A percentile compares a stretch with the other conserved stretches of the same genome.
Evolutionary conservation across 2,329 filamentous ascomycete species (phyloP).

Genomic region (Pseudohalonectria lignicola): DNA sequence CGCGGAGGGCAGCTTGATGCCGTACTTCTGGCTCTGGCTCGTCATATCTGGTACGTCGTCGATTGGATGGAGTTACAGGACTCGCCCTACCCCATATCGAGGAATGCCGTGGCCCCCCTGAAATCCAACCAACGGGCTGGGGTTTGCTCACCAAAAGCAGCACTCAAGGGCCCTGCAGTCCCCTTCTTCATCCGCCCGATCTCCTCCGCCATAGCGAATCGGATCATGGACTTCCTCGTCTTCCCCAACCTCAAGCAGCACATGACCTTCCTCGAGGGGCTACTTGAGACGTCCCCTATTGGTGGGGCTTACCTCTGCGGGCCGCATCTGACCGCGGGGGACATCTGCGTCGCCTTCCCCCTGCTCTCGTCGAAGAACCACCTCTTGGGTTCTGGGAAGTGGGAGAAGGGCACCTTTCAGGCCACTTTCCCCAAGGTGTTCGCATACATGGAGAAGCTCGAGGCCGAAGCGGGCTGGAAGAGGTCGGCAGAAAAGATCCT

Average conservation of each 20-base stretch:
- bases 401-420: slow-evolving; percentile 2
- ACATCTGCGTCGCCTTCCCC: slow-evolving; percentile 16
- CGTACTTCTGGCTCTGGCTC: slow-evolving; percentile 51
- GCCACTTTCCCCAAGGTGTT: slow-evolving; percentile 28
- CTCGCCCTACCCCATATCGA: no score
- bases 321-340: slow-evolving; percentile 34
- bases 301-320: slow-evolving; percentile 38
- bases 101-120: no score
- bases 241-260: slow-evolving; percentile 36
- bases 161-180: slow-evolving; percentile 30
- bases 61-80: no score
- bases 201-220: slow-evolving; percentile 31
- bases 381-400: neutral
- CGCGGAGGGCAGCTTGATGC: slow-evolving; percentile 75
- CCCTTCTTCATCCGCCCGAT: slow-evolving; percentile 45
- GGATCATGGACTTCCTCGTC: slow-evolving; percentile 27
- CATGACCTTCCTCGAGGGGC: slow-evolving; percentile 36
- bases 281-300: slow-evolving; percentile 29
- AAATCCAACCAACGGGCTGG: no score
- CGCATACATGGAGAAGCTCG: slow-evolving; percentile 33
- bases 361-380: neutral
- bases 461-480: slow-evolving; percentile 35
- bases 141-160: no score
- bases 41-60: slow-evolving; percentile 40
- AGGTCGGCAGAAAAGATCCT: slow-evolving; percentile 35